Evolutionary conservation across 108 stramenopile species (phyloP).

Genomic region (Skeletonema potamos): DNA sequence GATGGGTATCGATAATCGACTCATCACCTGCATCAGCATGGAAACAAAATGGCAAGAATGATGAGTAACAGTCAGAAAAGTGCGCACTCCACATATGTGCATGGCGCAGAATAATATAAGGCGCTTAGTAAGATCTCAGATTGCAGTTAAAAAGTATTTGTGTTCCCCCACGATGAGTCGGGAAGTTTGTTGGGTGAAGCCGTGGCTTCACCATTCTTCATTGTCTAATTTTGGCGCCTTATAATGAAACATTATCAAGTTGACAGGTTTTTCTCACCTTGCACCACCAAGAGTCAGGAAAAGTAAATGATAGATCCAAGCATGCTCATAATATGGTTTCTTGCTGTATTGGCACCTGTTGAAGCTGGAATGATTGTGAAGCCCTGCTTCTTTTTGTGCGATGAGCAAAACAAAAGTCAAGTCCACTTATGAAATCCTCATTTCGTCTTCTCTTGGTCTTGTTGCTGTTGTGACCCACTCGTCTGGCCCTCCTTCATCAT

Average conservation of each 20-base stretch:
- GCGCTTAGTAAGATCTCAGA: constrained; percentile 15
- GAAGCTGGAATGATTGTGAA: not conserved
- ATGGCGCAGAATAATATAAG: not conserved
- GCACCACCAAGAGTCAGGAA: not conserved
- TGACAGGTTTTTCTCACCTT: not conserved
- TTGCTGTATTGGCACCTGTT: not conserved
- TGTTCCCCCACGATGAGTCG: constrained; percentile 29
- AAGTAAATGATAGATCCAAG: not conserved
- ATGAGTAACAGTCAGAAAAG: not conserved
- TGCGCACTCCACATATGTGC: not conserved
- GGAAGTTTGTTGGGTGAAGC: constrained; percentile 17
- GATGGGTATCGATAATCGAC: too few species aligned
- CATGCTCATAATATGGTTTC: not conserved
- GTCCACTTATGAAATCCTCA: not conserved
- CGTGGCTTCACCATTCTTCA: constrained; percentile 22
- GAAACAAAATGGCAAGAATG: not conserved
- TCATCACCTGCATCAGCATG: not conserved
- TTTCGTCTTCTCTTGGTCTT: not conserved
- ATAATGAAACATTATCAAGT: not conserved
- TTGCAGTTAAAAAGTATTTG: constrained; percentile 50
- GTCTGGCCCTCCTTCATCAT: constrained; percentile 2
- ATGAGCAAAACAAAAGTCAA: not conserved
- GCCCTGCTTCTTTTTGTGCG: not conserved
- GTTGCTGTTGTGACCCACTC: not conserved
- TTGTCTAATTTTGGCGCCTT: constrained; percentile 4